phyloP scores from a whole-genome alignment of 106 monocot species.

The Gastrodia elata region DNA sequence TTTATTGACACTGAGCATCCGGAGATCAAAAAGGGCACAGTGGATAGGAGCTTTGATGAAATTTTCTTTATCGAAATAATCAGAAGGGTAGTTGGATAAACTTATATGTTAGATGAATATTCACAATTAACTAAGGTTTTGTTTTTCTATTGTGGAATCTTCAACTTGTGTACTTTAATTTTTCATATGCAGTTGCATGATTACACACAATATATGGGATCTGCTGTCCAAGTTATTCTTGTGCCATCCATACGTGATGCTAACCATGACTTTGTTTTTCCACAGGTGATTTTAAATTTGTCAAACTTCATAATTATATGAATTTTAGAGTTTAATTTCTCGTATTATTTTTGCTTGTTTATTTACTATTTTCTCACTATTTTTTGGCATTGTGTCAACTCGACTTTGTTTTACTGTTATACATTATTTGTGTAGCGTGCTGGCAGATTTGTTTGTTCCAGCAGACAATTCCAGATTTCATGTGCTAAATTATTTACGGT shows the following conservation, averaged over 20 bases:
- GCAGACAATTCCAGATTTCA: no score
- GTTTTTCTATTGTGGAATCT: neutral
- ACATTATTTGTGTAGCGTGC: no score
- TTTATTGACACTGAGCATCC: constrained; percentile 98
- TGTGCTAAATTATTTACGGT: no score
- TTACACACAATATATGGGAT: constrained; percentile 64
- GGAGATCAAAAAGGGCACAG: constrained; percentile 76
- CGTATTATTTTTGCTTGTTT: neutral
- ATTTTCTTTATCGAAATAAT: constrained; percentile 75
- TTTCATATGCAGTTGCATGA: constrained; percentile 54
- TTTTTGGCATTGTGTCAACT: neutral
- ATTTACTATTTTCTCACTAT: neutral
- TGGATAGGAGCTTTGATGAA: constrained; percentile 60
- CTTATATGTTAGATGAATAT: neutral
- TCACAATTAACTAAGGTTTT: neutral
- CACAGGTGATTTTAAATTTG: constrained; percentile 53
- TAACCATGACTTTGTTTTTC: constrained; percentile 80
- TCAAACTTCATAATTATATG: neutral
- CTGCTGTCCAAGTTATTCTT: constrained; percentile 57
- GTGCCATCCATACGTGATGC: constrained; percentile 96
- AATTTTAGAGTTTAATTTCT: neutral
- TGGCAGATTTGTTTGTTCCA: no score
- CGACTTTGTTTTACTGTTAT: neutral
- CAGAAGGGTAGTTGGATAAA: constrained; percentile 35
- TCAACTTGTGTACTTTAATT: neutral